A percentile compares a stretch with the other conserved stretches of the same genome.
Conservation (phyloP, 139 green algal species). For the Tetraselmis striata region DNA sequence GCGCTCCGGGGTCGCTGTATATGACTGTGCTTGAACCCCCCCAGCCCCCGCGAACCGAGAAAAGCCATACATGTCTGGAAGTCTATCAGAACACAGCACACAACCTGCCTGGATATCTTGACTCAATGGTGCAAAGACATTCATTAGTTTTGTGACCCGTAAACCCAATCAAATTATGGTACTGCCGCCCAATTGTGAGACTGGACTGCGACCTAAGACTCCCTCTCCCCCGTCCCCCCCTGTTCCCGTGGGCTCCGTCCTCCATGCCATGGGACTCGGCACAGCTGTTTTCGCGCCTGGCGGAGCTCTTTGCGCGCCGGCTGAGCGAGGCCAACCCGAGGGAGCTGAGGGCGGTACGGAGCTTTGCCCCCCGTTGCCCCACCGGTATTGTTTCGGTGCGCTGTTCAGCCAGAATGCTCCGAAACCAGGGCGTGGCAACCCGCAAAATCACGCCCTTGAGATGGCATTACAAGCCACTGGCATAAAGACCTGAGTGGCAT, state of each 20-base stretch:
- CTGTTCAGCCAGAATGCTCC: neutral
- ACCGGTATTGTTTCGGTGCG: neutral
- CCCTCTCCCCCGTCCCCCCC: neutral
- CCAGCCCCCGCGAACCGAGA: too few species aligned
- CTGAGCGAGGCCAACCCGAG: neutral
- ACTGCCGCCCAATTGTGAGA: neutral
- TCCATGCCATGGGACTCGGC: neutral
- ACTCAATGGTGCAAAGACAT: neutral
- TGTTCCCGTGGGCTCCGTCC: neutral
- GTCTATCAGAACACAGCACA: too few species aligned
- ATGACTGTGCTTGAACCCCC: neutral
- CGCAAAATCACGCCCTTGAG: too few species aligned
- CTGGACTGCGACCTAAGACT: neutral
- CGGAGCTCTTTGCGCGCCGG: neutral
- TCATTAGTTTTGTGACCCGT: neutral
- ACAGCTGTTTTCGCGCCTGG: neutral
- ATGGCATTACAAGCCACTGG: neutral
- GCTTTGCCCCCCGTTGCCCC: too few species aligned
- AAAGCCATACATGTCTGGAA: too few species aligned
- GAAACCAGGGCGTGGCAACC: too few species aligned
- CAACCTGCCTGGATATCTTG: neutral
- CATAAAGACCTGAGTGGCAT: neutral
- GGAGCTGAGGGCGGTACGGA: neutral
- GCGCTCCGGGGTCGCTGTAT: neutral
- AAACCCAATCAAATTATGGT: neutral